Percentiles rank a stretch among this genome's conserved stretches.
Conservation (phyloP, 257 asterid species). For the Solanum okadae region DNA sequence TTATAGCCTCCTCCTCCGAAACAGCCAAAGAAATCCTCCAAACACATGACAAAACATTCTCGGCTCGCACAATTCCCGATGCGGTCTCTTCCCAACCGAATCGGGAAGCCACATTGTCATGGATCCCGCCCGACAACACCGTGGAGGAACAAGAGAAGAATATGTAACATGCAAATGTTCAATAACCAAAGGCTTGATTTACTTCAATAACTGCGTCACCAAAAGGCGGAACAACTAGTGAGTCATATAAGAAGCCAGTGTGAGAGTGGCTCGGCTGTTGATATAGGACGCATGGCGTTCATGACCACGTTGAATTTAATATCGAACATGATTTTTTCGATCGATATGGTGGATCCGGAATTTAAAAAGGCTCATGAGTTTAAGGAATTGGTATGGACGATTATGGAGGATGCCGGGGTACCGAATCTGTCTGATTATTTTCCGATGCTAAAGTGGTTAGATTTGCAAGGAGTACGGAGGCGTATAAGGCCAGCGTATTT, state of each 20-base stretch:
- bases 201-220: not conserved
- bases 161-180: not conserved
- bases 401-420: not conserved
- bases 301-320: not conserved
- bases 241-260: not conserved
- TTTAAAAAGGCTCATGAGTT: not conserved
- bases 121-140: not conserved
- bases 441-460: not conserved
- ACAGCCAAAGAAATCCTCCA: conserved; percentile 1
- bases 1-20: not conserved
- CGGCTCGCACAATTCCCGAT: not conserved
- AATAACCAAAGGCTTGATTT: not conserved
- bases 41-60: not conserved
- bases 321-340: not conserved
- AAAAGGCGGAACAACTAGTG: not conserved
- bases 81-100: not conserved
- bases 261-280: not conserved
- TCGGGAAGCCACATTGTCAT: not conserved
- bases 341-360: not conserved
- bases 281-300: not conserved
- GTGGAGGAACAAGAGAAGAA: not conserved
- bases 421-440: not conserved
- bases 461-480: not conserved
- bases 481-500: not conserved
- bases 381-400: not conserved